Evolutionary conservation across 2,329 filamentous ascomycete genomes (phyloP).

Genomic region (Elsinoe ampelina): DNA sequence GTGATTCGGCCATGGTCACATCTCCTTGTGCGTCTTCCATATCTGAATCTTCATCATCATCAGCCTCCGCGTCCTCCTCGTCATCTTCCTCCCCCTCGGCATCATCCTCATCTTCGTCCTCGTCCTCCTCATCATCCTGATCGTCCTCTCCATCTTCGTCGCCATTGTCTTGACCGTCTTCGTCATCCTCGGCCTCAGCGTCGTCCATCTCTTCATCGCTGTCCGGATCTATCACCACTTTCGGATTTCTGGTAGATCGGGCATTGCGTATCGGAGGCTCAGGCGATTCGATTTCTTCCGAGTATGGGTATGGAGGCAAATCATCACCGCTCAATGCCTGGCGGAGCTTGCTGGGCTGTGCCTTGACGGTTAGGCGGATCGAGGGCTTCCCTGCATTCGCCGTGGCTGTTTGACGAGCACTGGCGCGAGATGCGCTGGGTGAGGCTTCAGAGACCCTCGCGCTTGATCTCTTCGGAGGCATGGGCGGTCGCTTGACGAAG

Average conservation of each 20-base stretch:
- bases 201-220: slow-evolving; percentile 21
- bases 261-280: slow-evolving; percentile 22
- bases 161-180: slow-evolving; percentile 23
- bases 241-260: slow-evolving; percentile 27
- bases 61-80: slow-evolving; percentile 33
- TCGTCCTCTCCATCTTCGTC: slow-evolving; percentile 17
- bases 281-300: slow-evolving; percentile 24
- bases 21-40: slow-evolving; percentile 26
- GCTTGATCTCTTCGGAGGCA: slow-evolving; percentile 24
- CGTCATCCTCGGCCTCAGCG: slow-evolving; percentile 13
- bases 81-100: slow-evolving; percentile 25
- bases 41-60: slow-evolving; percentile 30
- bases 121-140: slow-evolving; percentile 17
- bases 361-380: slow-evolving; percentile 42
- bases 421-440: slow-evolving; percentile 28
- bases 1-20: slow-evolving; percentile 28
- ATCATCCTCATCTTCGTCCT: slow-evolving; percentile 22
- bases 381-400: slow-evolving; percentile 35
- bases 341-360: slow-evolving; percentile 40
- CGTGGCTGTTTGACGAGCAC: slow-evolving; percentile 26
- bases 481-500: slow-evolving; percentile 13
- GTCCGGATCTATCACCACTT: slow-evolving; percentile 28
- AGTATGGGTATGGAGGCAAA: slow-evolving; percentile 26
- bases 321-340: slow-evolving; percentile 35
- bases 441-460: slow-evolving; percentile 29